Base-by-base conservation (phyloP, 164 flowering plant genomes). In the Saururus chinensis region DNA sequence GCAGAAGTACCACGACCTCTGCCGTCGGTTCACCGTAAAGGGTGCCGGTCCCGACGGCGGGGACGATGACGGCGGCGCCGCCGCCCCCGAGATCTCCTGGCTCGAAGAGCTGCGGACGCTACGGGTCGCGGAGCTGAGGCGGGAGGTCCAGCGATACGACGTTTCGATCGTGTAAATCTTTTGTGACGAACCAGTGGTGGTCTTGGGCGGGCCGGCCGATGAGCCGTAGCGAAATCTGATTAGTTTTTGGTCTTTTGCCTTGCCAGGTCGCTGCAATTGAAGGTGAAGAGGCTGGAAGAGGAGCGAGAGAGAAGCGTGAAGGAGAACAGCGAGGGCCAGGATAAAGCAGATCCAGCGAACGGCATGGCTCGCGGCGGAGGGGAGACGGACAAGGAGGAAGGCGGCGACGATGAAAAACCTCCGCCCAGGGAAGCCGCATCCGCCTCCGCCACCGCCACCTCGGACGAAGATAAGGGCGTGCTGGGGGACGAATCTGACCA, bases 101-200 rank as follows among this genome's bases (percentile, higher is more conserved):
- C 73, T 90, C 37, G 95, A 93, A 4, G 84, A 88, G 66, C 74
- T 93, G 67, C 61, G 89, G 37, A 75, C 79, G 24, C 79, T 82
- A 19, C 82, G 97, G 13, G 85, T 93, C 26, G 92, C 78, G 0
- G 96, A 93, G 73, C 95, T 90, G 22, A 64, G 74, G 49, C 82
- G 70, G 0, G 95, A 87, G 61, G 81, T 93, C 23, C 74, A 80
- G 21, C 88, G 80, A 2, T 79, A 73, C 66, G 99, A 93, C 69
- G 74, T 81, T n/a, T 86, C 88, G 24, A 93, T 93, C 78, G 66
- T 79, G 98, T 90, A 88, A 55, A 54, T 58, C 22, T 58, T 19
- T 26, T 19, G 51, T 17, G 20, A 45, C 7, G n/a, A 0, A 35
- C 17, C 45, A 17, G 17, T 6, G 60, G 17, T 19, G 11, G 60